A percentile compares a stretch with the other conserved stretches of the same genome.
These are phyloP conservation scores for Eimeria maxima DNA, from an alignment of 169 alveolate species.

Conservation along the genomic window DNA sequence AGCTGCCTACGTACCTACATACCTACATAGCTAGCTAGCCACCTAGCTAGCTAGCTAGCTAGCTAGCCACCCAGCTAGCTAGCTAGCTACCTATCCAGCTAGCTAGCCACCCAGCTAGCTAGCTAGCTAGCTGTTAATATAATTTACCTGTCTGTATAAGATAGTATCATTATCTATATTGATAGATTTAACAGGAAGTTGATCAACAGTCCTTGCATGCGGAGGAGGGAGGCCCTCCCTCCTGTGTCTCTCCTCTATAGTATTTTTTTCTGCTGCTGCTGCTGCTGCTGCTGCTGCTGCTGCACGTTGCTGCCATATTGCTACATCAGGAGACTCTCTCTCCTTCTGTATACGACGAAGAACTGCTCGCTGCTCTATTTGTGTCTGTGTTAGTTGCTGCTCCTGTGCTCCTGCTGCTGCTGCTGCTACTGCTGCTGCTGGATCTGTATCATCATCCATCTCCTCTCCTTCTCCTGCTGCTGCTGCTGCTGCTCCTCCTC, in stretches of 20 bases:
- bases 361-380: background rate
- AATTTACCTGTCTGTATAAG: slow-evolving; percentile 72
- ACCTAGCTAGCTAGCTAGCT: no score
- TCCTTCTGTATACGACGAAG: background rate
- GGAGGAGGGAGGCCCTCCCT: slow-evolving; percentile 78
- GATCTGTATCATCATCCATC: no score
- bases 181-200: slow-evolving; percentile 62
- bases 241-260: background rate
- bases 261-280: background rate
- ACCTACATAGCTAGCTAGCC: no score
- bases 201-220: slow-evolving; percentile 8
- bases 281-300: slow-evolving; percentile 4
- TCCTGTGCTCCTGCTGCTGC: slow-evolving; percentile 40
- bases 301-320: background rate
- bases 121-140: no score
- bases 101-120: no score
- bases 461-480: no score
- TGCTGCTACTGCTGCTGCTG: slow-evolving; percentile 10
- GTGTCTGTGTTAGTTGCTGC: background rate
- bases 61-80: no score
- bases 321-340: background rate
- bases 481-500: no score
- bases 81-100: no score
- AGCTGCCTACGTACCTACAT: no score
- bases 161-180: slow-evolving; percentile 43